These are phyloP conservation scores for Aspergillus candidus DNA, from an alignment of 2,329 filamentous ascomycete species.

Conservation along the genomic window DNA sequence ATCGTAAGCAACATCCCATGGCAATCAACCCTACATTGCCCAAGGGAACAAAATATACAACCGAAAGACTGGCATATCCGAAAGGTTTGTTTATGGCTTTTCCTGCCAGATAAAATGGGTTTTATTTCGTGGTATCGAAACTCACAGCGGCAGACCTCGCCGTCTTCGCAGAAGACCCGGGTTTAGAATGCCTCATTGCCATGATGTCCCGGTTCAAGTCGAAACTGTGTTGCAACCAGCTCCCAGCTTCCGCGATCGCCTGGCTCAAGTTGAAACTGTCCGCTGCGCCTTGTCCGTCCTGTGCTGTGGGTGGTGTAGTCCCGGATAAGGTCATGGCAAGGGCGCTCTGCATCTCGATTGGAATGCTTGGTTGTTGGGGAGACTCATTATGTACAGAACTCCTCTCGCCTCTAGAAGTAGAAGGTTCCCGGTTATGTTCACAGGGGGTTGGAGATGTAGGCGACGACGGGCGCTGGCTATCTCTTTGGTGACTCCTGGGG, in stretches of 20 bases:
- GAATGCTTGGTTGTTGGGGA: slow-evolving; percentile 5
- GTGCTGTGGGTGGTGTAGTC: slow-evolving; percentile 27
- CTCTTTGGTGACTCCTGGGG: slow-evolving; percentile 17
- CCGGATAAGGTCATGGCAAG: slow-evolving; percentile 29
- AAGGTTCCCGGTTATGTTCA: not conserved
- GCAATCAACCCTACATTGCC: not conserved
- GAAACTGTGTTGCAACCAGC: slow-evolving; percentile 41
- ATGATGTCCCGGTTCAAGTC: slow-evolving; percentile 34
- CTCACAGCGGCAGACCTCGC: slow-evolving; percentile 6
- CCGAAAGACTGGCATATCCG: not conserved
- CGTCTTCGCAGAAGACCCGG: slow-evolving; percentile 7
- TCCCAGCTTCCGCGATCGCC: slow-evolving; percentile 42
- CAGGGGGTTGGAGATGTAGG: slow-evolving; percentile 1
- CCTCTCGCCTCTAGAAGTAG: slow-evolving; percentile 2
- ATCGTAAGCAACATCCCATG: no score
- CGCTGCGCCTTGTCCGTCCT: slow-evolving; percentile 30
- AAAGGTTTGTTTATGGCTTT: not conserved
- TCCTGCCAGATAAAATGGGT: not conserved
- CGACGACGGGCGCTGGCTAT: slow-evolving; percentile 12
- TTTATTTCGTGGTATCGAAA: slow-evolving; percentile 10
- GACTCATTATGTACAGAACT: slow-evolving; percentile 5
- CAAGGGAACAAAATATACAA: no score
- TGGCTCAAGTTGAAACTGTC: slow-evolving; percentile 40
- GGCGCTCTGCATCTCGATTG: slow-evolving; percentile 12
- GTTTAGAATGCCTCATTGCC: slow-evolving; percentile 10